Evolutionary conservation across 495 filamentous ascomycete genomes (phyloP).

Genomic region (Cercophora scortea): DNA sequence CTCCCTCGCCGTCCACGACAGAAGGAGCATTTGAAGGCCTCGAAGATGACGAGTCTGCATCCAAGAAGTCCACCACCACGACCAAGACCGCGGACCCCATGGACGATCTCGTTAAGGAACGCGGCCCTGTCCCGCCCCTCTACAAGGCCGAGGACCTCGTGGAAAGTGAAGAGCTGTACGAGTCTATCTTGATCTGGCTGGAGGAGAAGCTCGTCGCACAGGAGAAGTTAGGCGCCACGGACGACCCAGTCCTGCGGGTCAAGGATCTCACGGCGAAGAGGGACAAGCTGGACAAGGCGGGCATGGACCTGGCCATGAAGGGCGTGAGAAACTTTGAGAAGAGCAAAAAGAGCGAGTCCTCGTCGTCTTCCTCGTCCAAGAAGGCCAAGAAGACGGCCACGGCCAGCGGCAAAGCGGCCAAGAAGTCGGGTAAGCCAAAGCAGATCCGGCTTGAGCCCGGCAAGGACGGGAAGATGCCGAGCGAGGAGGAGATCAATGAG

Average conservation of each 20-base stretch:
- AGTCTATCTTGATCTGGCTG: slow-evolving; percentile 53
- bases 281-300: slow-evolving; percentile 54
- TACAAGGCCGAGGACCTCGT: slow-evolving; percentile 58
- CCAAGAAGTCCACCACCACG: slow-evolving; percentile 21
- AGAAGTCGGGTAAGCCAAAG: slow-evolving; percentile 27
- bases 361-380: slow-evolving; percentile 35
- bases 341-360: slow-evolving; percentile 34
- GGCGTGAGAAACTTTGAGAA: slow-evolving; percentile 53
- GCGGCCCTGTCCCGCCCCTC: slow-evolving; percentile 41
- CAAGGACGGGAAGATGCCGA: slow-evolving; percentile 31
- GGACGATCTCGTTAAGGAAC: slow-evolving; percentile 29
- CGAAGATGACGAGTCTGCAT: slow-evolving; percentile 41
- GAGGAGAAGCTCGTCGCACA: slow-evolving; percentile 57
- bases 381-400: slow-evolving; percentile 28
- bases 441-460: slow-evolving; percentile 31
- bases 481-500: slow-evolving; percentile 40
- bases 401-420: too few species aligned
- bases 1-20: slow-evolving; percentile 35
- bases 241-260: slow-evolving; percentile 61
- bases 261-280: slow-evolving; percentile 57
- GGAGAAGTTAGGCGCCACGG: slow-evolving; percentile 55
- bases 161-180: slow-evolving; percentile 40
- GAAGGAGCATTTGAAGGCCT: slow-evolving; percentile 46
- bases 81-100: slow-evolving; percentile 28
- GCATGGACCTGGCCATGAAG: slow-evolving; percentile 64